A percentile compares a stretch with the other conserved stretches of the same genome.
These are phyloP conservation scores for Creolimax fragrantissima DNA, from an alignment of 78 protist genomes.

Conservation along the genomic window DNA sequence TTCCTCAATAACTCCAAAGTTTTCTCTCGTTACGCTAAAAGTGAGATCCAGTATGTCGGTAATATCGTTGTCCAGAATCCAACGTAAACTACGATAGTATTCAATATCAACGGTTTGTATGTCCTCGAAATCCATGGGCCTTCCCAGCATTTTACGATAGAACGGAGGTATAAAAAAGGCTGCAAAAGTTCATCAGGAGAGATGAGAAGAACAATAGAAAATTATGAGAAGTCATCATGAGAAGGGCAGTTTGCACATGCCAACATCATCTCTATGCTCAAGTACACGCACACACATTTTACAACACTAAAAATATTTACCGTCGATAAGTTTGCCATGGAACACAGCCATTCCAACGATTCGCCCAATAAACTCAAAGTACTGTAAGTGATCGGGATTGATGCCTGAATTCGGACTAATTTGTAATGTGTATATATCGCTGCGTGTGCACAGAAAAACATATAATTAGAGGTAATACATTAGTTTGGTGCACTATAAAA, in stretches of 20 bases:
- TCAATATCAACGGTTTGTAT: constrained; percentile 36
- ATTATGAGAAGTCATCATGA: background rate
- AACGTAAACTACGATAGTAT: constrained; percentile 28
- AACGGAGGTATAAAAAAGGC: constrained; percentile 42
- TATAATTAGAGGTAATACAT: constrained; percentile 47
- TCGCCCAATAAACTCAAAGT: constrained; percentile 56
- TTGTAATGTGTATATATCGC: constrained; percentile 40
- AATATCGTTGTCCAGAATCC: constrained; percentile 40
- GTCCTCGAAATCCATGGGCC: constrained; percentile 25
- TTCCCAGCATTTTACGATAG: constrained; percentile 48
- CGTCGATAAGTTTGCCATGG: constrained; percentile 37
- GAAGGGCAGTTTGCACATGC: background rate
- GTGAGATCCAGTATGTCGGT: constrained; percentile 24
- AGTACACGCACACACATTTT: no score
- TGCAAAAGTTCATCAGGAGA: background rate
- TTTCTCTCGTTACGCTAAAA: constrained; percentile 15
- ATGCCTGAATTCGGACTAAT: constrained; percentile 40
- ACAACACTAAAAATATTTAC: no score
- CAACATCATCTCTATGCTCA: no score
- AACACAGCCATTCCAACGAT: constrained; percentile 65
- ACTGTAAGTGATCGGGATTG: constrained; percentile 63
- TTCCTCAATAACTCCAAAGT: background rate
- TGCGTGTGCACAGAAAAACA: constrained; percentile 18
- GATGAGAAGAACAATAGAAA: background rate
- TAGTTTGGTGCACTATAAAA: constrained; percentile 25